Conservation (phyloP, 1,284 basidiomycete species). For the Leccinum huronense region DNA sequence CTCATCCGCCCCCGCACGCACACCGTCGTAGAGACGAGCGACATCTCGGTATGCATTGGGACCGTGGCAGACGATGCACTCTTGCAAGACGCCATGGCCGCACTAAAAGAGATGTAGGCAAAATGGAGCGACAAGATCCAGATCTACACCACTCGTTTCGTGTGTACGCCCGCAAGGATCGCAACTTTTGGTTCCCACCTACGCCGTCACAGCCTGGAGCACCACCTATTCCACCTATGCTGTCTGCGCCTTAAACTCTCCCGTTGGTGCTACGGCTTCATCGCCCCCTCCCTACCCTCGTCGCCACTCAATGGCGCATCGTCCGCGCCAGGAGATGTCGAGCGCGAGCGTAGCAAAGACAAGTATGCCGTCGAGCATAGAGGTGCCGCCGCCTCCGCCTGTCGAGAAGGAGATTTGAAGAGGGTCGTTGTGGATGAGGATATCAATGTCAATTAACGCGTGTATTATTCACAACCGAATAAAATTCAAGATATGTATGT, state of each 20-base stretch:
- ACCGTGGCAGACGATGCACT: constrained; percentile 76
- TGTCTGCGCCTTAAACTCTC: background rate
- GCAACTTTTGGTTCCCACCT: constrained; percentile 70
- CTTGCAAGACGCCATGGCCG: constrained; percentile 75
- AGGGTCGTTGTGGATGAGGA: constrained; percentile 45
- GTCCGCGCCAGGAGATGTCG: constrained; percentile 3
- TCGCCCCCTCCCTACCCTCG: constrained; percentile 16
- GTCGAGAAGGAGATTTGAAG: constrained; percentile 61
- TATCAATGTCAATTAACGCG: no score
- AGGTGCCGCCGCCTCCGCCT: constrained; percentile 74
- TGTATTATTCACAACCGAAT: no score
- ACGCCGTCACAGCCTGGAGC: constrained; percentile 25
- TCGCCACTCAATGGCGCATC: constrained; percentile 19
- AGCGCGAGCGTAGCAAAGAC: constrained; percentile 35
- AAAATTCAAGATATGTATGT: no score
- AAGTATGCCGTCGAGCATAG: constrained; percentile 59
- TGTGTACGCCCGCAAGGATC: constrained; percentile 85
- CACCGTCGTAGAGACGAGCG: constrained; percentile 90
- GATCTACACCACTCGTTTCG: constrained; percentile 96
- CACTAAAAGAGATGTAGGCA: constrained; percentile 79
- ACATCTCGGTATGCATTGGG: constrained; percentile 90
- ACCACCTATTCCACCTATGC: constrained; percentile 10
- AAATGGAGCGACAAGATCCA: constrained; percentile 88
- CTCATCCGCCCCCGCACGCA: constrained; percentile 82
- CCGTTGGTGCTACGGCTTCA: background rate